Percentiles rank a stretch among this genome's conserved stretches.
These are phyloP conservation scores for Blastomyces parvus DNA, from an alignment of 2,329 filamentous ascomycete genomes.

Conservation along the genomic window DNA sequence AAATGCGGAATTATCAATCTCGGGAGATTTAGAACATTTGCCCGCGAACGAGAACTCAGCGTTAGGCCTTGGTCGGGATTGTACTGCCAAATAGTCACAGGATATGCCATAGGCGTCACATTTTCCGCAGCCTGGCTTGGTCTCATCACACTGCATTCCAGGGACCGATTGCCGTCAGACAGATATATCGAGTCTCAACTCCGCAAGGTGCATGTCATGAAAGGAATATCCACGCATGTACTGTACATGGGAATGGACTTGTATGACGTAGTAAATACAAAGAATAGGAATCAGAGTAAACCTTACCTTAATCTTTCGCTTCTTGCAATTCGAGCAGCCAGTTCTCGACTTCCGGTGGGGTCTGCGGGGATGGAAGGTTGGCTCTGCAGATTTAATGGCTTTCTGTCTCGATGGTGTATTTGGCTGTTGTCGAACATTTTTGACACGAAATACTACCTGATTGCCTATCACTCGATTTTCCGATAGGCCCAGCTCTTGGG, in stretches of 20 bases:
- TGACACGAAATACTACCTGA: conserved; percentile 17
- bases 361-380: conserved; percentile 23
- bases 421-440: conserved; percentile 7
- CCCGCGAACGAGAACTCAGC: conserved; percentile 7
- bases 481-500: not conserved
- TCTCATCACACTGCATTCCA: conserved; percentile 26
- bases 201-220: not conserved
- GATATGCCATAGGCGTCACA: conserved; percentile 25
- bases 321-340: conserved; percentile 29
- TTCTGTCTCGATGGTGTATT: not conserved
- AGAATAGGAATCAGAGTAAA: not conserved
- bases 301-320: conserved; percentile 29
- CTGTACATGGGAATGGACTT: not conserved
- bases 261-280: not conserved
- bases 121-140: conserved; percentile 25
- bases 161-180: conserved; percentile 3
- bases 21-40: conserved; percentile 7
- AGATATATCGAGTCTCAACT: conserved; percentile 1
- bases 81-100: conserved; percentile 22
- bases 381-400: conserved; percentile 7
- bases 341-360: conserved; percentile 29
- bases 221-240: not conserved
- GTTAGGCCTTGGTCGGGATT: conserved; percentile 5
- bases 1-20: conserved; percentile 2
- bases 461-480: conserved; percentile 15